phyloP scores from a whole-genome alignment of 2,329 filamentous ascomycete species.

The Alternaria gansuensis region DNA sequence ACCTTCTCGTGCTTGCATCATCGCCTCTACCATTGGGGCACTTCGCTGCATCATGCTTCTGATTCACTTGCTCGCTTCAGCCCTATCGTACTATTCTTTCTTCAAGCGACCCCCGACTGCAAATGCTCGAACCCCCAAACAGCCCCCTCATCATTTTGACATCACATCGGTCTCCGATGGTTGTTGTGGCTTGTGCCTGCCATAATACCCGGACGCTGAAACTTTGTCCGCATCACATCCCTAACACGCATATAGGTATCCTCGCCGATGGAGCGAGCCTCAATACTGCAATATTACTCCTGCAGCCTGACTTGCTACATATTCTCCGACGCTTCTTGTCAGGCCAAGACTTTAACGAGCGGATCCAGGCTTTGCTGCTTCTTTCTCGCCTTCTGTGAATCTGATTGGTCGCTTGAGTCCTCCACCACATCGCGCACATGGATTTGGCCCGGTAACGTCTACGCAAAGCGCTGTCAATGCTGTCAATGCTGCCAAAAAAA shows the following conservation, averaged over 20 bases:
- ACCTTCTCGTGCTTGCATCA: slow-evolving; percentile 1
- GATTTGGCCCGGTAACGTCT: slow-evolving; percentile 12
- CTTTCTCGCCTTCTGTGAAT: slow-evolving; percentile 2
- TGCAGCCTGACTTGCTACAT: slow-evolving; percentile 30
- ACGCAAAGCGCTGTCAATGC: slow-evolving; percentile 16
- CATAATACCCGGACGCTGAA: slow-evolving; percentile 21
- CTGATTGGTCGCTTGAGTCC: slow-evolving; percentile 23
- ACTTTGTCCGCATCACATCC: slow-evolving; percentile 31
- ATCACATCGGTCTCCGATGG: slow-evolving; percentile 10
- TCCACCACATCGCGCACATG: slow-evolving; percentile 8
- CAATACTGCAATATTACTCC: slow-evolving; percentile 25
- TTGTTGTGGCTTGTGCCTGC: slow-evolving; percentile 15
- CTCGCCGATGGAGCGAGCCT: slow-evolving; percentile 8
- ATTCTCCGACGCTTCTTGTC: slow-evolving; percentile 31
- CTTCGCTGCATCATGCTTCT: not conserved
- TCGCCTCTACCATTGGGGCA: not conserved
- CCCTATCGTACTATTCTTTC: slow-evolving; percentile 2
- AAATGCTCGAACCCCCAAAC: not conserved
- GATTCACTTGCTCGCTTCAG: not conserved
- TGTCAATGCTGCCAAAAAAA: slow-evolving; percentile 4
- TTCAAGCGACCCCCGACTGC: slow-evolving; percentile 7
- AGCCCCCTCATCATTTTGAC: slow-evolving; percentile 8
- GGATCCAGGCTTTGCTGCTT: slow-evolving; percentile 10
- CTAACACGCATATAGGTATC: slow-evolving; percentile 20
- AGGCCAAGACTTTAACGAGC: slow-evolving; percentile 30